phyloP scores from a whole-genome alignment of 441 rosid species.

The Rhodomyrtus psidioides region DNA sequence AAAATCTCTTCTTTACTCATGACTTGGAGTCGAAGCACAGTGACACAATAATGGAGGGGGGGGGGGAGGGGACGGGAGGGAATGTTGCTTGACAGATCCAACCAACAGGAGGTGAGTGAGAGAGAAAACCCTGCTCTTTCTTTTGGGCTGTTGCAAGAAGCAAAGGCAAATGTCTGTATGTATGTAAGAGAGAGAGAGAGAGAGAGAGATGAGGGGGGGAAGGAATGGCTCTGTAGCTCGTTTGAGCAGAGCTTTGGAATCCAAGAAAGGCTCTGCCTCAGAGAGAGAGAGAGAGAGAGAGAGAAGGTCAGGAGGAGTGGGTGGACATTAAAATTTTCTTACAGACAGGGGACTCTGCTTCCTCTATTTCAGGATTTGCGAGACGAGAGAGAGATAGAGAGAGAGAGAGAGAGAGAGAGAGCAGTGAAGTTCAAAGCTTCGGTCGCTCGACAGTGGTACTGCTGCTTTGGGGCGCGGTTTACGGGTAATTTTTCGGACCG shows the following conservation, averaged over 20 bases:
- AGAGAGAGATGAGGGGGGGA: background rate
- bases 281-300: background rate
- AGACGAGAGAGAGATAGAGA: background rate
- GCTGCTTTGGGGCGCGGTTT: background rate
- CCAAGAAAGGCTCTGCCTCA: background rate
- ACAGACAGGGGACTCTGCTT: background rate
- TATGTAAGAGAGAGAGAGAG: background rate
- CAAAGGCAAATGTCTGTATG: background rate
- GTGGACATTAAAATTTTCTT: background rate
- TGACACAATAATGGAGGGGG: background rate
- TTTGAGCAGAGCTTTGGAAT: background rate
- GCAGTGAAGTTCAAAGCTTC: background rate
- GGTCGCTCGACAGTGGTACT: background rate
- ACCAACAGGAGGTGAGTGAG: background rate
- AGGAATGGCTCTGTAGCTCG: background rate
- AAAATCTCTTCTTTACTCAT: slow-evolving; percentile 13
- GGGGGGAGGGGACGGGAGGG: background rate
- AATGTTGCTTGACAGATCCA: background rate
- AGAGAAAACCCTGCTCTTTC: background rate
- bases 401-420: background rate
- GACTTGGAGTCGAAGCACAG: background rate
- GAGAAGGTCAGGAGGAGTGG: background rate
- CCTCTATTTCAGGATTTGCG: slow-evolving; percentile 3
- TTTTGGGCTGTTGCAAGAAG: background rate
- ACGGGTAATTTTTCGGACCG: background rate